These are phyloP conservation scores for Lentinula sp. DNA, from an alignment of 768 basidiomycete genomes.

Conservation along the genomic window DNA sequence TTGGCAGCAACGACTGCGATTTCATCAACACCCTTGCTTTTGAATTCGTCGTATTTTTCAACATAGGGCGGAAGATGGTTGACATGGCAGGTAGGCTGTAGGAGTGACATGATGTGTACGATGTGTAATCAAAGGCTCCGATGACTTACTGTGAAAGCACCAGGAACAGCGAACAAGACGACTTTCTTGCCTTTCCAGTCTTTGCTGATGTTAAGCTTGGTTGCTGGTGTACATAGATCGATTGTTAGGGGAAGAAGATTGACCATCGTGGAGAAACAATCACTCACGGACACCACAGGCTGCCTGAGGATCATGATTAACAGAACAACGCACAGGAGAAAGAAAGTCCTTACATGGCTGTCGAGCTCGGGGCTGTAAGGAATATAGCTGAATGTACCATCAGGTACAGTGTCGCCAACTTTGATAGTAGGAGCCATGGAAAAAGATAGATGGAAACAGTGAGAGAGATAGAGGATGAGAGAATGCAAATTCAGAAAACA, in stretches of 20 bases:
- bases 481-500: background rate
- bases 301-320: slow-evolving; percentile 27
- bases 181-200: slow-evolving; percentile 82
- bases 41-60: slow-evolving; percentile 60
- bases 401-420: slow-evolving; percentile 48
- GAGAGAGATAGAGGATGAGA: background rate
- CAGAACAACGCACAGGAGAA: background rate
- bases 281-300: slow-evolving; percentile 63
- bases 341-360: slow-evolving; percentile 36
- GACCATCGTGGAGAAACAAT: background rate
- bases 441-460: background rate
- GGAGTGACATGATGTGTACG: slow-evolving; percentile 18
- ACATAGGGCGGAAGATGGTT: slow-evolving; percentile 64
- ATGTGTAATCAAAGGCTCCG: background rate
- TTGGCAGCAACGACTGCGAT: slow-evolving; percentile 75
- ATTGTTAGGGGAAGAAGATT: background rate
- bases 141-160: slow-evolving; percentile 66
- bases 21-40: slow-evolving; percentile 66
- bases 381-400: slow-evolving; percentile 42
- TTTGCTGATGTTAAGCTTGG: slow-evolving; percentile 41
- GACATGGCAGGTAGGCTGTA: slow-evolving; percentile 53
- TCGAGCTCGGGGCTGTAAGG: slow-evolving; percentile 61
- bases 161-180: slow-evolving; percentile 72
- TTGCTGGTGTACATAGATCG: slow-evolving; percentile 28
- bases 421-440: slow-evolving; percentile 31